Evolutionary conservation across 2,329 filamentous ascomycete genomes (phyloP).

Genomic region (Macrophomina phaseolina): DNA sequence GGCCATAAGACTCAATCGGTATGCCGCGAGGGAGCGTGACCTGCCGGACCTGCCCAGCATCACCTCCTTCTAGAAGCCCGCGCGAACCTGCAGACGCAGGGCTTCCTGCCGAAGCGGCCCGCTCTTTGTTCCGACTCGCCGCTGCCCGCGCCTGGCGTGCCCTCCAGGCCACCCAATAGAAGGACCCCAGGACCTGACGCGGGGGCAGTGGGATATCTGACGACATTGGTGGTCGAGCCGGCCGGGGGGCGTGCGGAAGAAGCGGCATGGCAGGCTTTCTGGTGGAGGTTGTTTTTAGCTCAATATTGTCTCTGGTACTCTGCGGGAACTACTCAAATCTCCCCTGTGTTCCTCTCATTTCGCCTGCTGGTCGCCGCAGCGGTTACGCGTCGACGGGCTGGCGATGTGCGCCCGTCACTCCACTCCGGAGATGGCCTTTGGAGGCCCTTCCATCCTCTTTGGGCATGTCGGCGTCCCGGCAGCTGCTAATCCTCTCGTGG

Average conservation of each 20-base stretch:
- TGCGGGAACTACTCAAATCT: conserved; percentile 14
- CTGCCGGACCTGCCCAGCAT: conserved; percentile 17
- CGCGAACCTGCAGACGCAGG: conserved; percentile 13
- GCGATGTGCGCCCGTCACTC: conserved; percentile 21
- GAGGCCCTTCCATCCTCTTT: conserved; percentile 12
- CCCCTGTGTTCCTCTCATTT: conserved; percentile 9
- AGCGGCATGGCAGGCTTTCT: conserved; percentile 5
- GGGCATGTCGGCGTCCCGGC: neutral
- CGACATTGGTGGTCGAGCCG: conserved; percentile 20
- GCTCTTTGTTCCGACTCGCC: conserved; percentile 27
- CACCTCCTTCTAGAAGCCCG: conserved; percentile 23
- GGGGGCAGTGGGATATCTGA: conserved; percentile 23
- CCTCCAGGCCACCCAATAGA: conserved; percentile 24
- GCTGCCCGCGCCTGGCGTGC: conserved; percentile 19
- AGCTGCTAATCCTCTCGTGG: conserved; percentile 15
- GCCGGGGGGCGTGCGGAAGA: conserved; percentile 1
- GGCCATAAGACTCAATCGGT: conserved; percentile 18
- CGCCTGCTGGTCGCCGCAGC: conserved; percentile 11
- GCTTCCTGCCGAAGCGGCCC: conserved; percentile 4
- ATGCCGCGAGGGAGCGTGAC: conserved; percentile 25
- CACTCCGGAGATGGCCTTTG: conserved; percentile 22
- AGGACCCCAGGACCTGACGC: conserved; percentile 11
- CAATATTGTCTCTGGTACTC: conserved; percentile 4
- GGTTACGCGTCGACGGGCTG: conserved; percentile 21
- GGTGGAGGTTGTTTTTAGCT: conserved; percentile 18